These are phyloP conservation scores for Calendula officinalis DNA, from an alignment of 129 eudicot genomes.

Conservation along the genomic window DNA sequence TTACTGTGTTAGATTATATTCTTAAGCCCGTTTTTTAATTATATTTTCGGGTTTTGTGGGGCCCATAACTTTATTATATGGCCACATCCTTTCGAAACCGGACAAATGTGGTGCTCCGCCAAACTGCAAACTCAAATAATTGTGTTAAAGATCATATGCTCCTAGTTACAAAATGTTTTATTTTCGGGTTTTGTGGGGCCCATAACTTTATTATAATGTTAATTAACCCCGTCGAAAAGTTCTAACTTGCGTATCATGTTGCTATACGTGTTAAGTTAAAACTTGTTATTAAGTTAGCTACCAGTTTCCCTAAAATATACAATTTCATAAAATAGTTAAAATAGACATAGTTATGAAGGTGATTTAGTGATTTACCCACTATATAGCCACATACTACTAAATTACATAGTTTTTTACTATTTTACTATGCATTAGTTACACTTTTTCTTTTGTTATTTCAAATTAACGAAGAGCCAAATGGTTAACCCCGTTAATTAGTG, in stretches of 20 bases:
- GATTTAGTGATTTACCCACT: too few species aligned
- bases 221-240: neutral
- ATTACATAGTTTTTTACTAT: too few species aligned
- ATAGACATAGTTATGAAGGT: too few species aligned
- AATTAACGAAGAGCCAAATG: too few species aligned
- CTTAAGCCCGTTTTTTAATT: neutral
- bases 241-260: conserved; percentile 19
- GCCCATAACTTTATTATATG: conserved; percentile 12
- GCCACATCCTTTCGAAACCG: conserved; percentile 14
- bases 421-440: too few species aligned
- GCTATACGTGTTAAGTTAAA: neutral
- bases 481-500: too few species aligned
- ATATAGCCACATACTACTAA: too few species aligned
- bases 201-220: conserved; percentile 13
- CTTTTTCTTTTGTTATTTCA: too few species aligned
- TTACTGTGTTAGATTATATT: neutral
- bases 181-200: conserved; percentile 15
- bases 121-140: neutral
- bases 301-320: conserved; percentile 23
- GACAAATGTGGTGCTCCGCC: conserved; percentile 40
- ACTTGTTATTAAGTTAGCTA: too few species aligned
- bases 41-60: conserved; percentile 7
- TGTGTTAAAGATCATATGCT: neutral
- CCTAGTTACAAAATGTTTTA: too few species aligned
- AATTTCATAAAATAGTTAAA: neutral